Conservation (phyloP, 352 stramenopile species). For the Pythium dissimile region DNA sequence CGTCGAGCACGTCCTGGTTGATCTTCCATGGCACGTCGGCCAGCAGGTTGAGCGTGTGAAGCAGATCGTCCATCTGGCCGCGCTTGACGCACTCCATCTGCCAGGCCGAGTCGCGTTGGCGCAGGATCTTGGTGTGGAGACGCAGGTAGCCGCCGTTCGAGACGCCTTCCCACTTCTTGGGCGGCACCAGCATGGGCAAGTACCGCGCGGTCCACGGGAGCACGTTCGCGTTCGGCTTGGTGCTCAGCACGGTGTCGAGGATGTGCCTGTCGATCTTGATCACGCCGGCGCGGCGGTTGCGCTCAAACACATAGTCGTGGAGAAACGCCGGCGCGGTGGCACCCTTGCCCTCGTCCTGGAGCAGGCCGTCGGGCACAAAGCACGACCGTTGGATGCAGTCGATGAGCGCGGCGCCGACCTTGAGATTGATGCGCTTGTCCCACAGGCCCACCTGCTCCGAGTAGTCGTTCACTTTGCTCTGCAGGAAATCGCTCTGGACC, state of each 20-base stretch:
- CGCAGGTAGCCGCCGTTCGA: conserved; percentile 92
- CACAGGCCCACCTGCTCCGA: conserved; percentile 79
- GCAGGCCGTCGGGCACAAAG: conserved; percentile 49
- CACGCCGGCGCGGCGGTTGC: conserved; percentile 73
- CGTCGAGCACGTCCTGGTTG: conserved; percentile 92
- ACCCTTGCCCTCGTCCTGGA: conserved; percentile 30
- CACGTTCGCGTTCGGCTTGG: conserved; percentile 51
- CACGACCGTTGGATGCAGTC: conserved; percentile 81
- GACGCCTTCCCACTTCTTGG: conserved; percentile 87
- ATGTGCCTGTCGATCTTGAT: conserved; percentile 72
- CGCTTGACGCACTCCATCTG: conserved; percentile 88
- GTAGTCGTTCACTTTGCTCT: conserved; percentile 55
- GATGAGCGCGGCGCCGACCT: conserved; percentile 82
- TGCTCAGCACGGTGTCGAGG: conserved; percentile 46
- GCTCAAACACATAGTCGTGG: conserved; percentile 78
- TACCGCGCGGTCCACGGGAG: conserved; percentile 84
- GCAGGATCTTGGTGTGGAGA: conserved; percentile 93
- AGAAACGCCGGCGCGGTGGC: conserved; percentile 51
- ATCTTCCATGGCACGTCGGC: conserved; percentile 93
- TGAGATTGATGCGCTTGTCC: conserved; percentile 87
- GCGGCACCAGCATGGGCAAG: conserved; percentile 96
- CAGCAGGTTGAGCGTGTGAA: conserved; percentile 92
- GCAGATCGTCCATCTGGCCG: conserved; percentile 82
- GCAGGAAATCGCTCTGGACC: conserved; percentile 30
- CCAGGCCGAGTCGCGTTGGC: conserved; percentile 74